Evolutionary conservation across 768 basidiomycete genomes (phyloP).

Genomic region (Tricholoma terreum): DNA sequence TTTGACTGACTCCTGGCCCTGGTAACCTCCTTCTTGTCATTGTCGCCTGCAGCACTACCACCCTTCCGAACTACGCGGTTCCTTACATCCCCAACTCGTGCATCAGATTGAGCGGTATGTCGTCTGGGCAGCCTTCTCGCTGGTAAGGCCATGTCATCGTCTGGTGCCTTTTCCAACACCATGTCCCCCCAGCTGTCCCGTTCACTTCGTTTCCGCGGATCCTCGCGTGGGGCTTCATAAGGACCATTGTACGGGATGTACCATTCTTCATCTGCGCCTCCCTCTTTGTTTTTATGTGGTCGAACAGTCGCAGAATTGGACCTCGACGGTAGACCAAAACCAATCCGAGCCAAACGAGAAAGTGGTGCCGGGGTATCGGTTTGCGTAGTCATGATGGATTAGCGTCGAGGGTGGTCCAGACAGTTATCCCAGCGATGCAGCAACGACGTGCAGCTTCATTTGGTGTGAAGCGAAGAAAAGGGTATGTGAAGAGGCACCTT

Average conservation of each 20-base stretch:
- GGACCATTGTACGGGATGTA: constrained; percentile 67
- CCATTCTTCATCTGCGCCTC: constrained; percentile 45
- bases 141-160: constrained; percentile 27
- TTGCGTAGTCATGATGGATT: constrained; percentile 9
- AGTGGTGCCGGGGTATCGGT: constrained; percentile 5
- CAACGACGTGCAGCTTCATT: not conserved
- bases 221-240: constrained; percentile 42
- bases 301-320: constrained; percentile 7
- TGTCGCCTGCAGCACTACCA: constrained; percentile 2
- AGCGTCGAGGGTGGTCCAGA: not conserved
- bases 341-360: constrained; percentile 18
- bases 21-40: constrained; percentile 20
- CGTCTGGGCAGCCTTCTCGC: constrained; percentile 23
- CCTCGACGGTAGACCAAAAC: constrained; percentile 13
- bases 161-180: constrained; percentile 22
- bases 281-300: constrained; percentile 5
- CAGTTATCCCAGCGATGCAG: not conserved
- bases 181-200: constrained; percentile 44
- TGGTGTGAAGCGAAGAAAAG: too few species aligned
- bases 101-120: constrained; percentile 22
- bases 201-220: constrained; percentile 25
- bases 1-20: constrained; percentile 39
- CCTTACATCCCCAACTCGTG: constrained; percentile 11
- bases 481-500: not conserved
- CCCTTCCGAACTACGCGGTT: constrained; percentile 12